Evolutionary conservation across 1,284 basidiomycete species (phyloP), one percentile per base, ranked within the genome.

Genomic region (Hemileia vastatrix): DNA sequence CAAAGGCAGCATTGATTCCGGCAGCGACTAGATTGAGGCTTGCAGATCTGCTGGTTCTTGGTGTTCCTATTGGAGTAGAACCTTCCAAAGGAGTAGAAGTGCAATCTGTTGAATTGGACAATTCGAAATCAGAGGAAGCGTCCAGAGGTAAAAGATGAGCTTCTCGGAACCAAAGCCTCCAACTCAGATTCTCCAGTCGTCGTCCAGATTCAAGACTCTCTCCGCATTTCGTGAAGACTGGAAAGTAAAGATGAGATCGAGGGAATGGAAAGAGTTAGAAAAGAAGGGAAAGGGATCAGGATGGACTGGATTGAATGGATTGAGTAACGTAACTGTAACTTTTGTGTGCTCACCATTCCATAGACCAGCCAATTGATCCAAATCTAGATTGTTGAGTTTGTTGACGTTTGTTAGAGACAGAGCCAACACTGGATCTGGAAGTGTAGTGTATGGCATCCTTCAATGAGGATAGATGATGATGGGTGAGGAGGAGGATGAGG

Each of bases 171-270:
- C 87, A 90, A 11, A 91, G 77, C 55, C 88, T 79, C 89, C 88
- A 91, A 4, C 86, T 85, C 61, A 90, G 84, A 72, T 91, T 90
- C 77, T 91, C 88, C 27, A 90, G 80, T 32, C 89, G 79, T 23
- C 79, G 80, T 11, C 89, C 89, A 67, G 89, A 84, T 70, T 86
- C 82, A 6, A 91, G 77, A 3, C 83, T 84, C 67, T 83, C 82
- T 74, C 87, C 88, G 78, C 86, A 89, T 73, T 88, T 87, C 63
- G 86, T 84, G 72, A 90, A 90, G 9, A 90, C 88, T 90, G 62
- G 11, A 44, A 57, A 27, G n/a, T n/a, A n/a, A n/a, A n/a, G 60
- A 56, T 23, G 23, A 32, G 54, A 32, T n/a, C 13, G 5, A 8
- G 23, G 54, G 53, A 32, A 11, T n/a, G n/a, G 44, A 51, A n/a